Conservation (phyloP, 2,329 filamentous ascomycete genomes). For the Diaporthe helianthi region DNA sequence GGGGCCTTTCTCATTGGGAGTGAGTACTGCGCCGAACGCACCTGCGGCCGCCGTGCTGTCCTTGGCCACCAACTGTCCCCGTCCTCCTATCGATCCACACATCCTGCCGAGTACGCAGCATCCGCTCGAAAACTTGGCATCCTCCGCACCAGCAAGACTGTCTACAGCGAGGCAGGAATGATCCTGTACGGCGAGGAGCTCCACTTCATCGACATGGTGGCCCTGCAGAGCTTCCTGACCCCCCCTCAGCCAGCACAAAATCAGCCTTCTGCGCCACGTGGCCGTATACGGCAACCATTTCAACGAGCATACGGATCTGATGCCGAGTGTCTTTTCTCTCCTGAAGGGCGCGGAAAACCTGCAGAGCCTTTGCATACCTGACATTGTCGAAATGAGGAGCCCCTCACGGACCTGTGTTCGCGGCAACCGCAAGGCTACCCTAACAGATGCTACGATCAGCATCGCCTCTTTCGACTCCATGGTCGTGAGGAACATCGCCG, state of each 20-base stretch:
- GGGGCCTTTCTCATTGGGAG: background rate
- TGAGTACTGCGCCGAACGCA: background rate
- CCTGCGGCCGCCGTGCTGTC: background rate
- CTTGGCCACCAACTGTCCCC: background rate
- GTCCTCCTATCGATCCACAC: background rate
- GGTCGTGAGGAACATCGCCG: background rate
- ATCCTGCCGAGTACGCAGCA: background rate
- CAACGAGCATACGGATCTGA: fast-evolving
- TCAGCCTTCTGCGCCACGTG: background rate
- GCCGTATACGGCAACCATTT: background rate
- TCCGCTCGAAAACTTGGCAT: background rate
- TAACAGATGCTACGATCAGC: background rate
- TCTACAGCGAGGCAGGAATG: background rate
- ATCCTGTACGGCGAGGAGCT: constrained; percentile 7
- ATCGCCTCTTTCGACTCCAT: background rate
- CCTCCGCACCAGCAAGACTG: background rate
- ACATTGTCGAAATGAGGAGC: fast-evolving
- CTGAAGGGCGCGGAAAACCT: background rate
- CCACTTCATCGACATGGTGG: background rate
- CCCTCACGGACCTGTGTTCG: fast-evolving
- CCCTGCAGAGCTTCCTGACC: background rate
- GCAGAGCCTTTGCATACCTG: background rate
- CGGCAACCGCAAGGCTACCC: fast-evolving
- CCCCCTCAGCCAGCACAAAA: background rate
- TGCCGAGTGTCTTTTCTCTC: background rate